Percentiles rank a stretch among this genome's conserved stretches.
phyloP scores from a whole-genome alignment of 805 yeast genomes.

The Ogataea methanolica region DNA sequence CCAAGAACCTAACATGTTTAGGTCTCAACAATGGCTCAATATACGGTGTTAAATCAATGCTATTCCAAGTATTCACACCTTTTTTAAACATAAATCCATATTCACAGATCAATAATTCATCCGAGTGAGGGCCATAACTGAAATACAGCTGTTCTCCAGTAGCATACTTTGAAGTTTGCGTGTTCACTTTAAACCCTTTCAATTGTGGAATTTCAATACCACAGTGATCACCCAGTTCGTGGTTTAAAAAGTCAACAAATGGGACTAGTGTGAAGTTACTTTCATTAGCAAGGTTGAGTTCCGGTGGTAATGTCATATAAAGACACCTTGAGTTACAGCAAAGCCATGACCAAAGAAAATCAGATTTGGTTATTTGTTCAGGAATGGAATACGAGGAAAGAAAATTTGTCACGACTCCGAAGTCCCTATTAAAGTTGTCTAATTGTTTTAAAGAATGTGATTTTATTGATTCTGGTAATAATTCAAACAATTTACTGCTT shows the following conservation, averaged over 20 bases:
- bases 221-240: slow-evolving; percentile 50
- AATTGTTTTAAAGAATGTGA: slow-evolving; percentile 38
- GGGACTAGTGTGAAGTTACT: slow-evolving; percentile 91
- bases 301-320: slow-evolving; percentile 58
- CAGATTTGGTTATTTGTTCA: slow-evolving; percentile 13
- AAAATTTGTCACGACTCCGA: slow-evolving; percentile 29
- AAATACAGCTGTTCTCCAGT: slow-evolving; percentile 57
- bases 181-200: slow-evolving; percentile 50
- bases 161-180: slow-evolving; percentile 29
- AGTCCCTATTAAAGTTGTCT: slow-evolving; percentile 42
- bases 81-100: slow-evolving; percentile 67
- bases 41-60: slow-evolving; percentile 53
- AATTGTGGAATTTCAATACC: slow-evolving; percentile 37
- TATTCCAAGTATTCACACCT: slow-evolving; percentile 57
- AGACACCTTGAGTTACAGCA: slow-evolving; percentile 90
- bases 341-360: slow-evolving; percentile 71
- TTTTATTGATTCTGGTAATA: slow-evolving; percentile 42
- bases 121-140: slow-evolving; percentile 85
- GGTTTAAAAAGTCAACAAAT: slow-evolving; percentile 83
- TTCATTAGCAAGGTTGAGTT: slow-evolving; percentile 36
- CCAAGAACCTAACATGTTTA: slow-evolving; percentile 41
- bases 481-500: slow-evolving; percentile 26
- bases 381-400: slow-evolving; percentile 7
- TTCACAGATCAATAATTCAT: slow-evolving; percentile 76
- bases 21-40: slow-evolving; percentile 33